Base-by-base conservation (phyloP, 2,329 filamentous ascomycete species). In the Chrysoporthe austroafricana region DNA sequence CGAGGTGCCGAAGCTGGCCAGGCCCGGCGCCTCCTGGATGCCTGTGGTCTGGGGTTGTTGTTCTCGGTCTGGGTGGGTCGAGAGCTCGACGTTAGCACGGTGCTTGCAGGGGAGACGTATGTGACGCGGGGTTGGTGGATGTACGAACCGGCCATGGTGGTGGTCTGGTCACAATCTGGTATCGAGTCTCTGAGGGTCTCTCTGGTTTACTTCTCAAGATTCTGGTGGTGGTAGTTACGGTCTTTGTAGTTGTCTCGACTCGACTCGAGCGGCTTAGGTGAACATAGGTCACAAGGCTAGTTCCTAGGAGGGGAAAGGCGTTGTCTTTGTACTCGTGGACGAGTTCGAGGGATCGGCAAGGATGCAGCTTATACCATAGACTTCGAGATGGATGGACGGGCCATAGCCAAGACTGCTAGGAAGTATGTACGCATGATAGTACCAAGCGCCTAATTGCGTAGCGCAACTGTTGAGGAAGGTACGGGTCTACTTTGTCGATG, bases 11-110 rank as follows among this genome's bases (percentile, higher is more conserved):
- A 70, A 57, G 61, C 56, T 66, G n/a, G 65, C 67, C n/a, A 70
- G 59, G 59, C 67, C 70, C 18, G 74, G 72, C 13, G 71, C 54
- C 57, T 73, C 68, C 62, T 70, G 75, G 71, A 57, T 71, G 62
- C 70, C 70, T 61, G 73, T 69, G 72, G 74, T 73, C 21, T 65
- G 69, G 57, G 66, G 58, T 65, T 64, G 67, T 60, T 70, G 67
- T 60, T 70, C 44, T 42, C 61, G 63, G 39, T 63, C 46, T 60
- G 39, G 39, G 46, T 43, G 32, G 13, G 4, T 54, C 9, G 43
- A 42, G 39, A 34, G 61, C 6, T 18, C 1, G 36, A 21, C 46
- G 50, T 50, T 14, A 54, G 16, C 18, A 34, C 43, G 26, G 7
- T 52, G 43, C 54, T 46, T 62, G 52, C 54, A 52, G 26, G 18